Base-by-base conservation (phyloP, 192 early-diverging fungal genomes). In the Anaeromyces robustus region DNA sequence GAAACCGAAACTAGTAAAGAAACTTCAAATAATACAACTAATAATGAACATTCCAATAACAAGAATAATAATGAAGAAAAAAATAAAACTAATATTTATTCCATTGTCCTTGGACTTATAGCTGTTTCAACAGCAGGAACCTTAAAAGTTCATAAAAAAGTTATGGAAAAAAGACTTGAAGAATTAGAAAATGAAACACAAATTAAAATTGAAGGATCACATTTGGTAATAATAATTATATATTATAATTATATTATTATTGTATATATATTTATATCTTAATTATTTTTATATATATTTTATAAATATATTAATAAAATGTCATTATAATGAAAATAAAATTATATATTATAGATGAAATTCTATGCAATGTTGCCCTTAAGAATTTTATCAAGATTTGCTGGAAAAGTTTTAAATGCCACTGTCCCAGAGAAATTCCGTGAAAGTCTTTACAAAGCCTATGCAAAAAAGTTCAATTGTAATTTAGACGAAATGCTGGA, bases 401-500 rank as follows among this genome's bases (percentile, higher is more conserved):
- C 96, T 92, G 98, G 98, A 3, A 90, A 90, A 77, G 88, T 97
- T 84, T 97, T 97, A 84, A 89, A 88, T 29, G 87, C 88, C 77
- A 94, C 92, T 29, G 91, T 99, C 29, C 98, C 98, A 0, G 81
- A 86, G 16, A 84, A 85, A 80, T 87, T 97, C 78, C 93, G 98
- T 39, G 84, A 80, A 5, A 92, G 94, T 9, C 84, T 95, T 79
- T 95, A 95, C 83, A 86, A 85, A 52, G 39, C 93, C 3, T 99
- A 99, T 81, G 91, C 93, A 28, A 91, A 89, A 85, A 83, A 94
- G 22, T 99, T 97, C 86, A 92, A 91, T 78, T 98, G 96, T 86
- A 94, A 96, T 80, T 84, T 99, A 41, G 94, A 94, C 29, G 98
- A 99, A 85, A 97, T 98, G 93, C 92, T 91, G 77, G 93, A 95